Conservation (phyloP, 1,139 yeast genomes). For the Taphrina betulina region DNA sequence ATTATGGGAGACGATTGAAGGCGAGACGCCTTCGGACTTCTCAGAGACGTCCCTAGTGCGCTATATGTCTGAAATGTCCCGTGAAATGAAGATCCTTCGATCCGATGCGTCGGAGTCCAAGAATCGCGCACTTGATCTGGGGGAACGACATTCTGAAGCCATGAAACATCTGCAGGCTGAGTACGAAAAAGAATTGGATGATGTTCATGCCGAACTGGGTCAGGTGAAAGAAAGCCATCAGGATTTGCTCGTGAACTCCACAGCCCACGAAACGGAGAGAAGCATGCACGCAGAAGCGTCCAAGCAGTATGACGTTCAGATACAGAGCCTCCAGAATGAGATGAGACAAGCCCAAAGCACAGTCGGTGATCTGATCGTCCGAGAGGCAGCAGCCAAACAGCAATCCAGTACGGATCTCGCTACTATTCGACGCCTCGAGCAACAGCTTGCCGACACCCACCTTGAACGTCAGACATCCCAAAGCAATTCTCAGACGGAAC, state of each 20-base stretch:
- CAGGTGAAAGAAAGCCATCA: neutral
- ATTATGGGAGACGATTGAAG: constrained; percentile 4
- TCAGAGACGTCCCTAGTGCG: neutral
- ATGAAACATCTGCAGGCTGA: constrained; percentile 27
- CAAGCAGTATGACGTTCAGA: neutral
- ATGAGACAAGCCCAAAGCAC: neutral
- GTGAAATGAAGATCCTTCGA: neutral
- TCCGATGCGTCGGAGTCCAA: neutral
- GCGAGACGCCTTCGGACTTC: neutral
- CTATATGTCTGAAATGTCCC: neutral
- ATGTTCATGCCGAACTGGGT: constrained; percentile 21
- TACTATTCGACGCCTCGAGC: no score
- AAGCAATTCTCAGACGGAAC: no score
- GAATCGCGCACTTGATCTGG: constrained; percentile 1
- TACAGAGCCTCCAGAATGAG: neutral
- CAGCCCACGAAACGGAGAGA: neutral
- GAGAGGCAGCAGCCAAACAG: no score
- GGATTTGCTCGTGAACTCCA: neutral
- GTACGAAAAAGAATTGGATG: constrained; percentile 25
- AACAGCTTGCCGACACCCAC: no score
- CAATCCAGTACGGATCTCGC: no score
- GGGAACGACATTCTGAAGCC: constrained; percentile 22
- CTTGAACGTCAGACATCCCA: no score
- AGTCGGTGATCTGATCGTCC: no score
- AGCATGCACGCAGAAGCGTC: neutral